Base-by-base conservation (phyloP, 2,329 filamentous ascomycete species). In the Hypoxylon sp. region DNA sequence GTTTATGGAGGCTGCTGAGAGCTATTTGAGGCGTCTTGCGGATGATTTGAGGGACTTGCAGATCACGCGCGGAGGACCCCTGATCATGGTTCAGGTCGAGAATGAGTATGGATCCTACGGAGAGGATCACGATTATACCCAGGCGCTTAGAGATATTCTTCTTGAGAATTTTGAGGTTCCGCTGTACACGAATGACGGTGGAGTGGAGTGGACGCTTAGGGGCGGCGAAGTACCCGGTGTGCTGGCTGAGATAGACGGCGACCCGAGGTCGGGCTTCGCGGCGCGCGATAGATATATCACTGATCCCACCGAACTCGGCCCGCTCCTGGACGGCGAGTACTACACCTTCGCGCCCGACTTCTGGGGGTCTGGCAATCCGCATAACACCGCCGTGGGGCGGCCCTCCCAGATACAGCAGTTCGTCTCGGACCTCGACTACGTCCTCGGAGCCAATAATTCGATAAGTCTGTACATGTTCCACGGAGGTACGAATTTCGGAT, bases 401-500 rank as follows among this genome's bases (percentile, higher is more conserved):
- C 60, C 74, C 4, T 58, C 68, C 5, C 65, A 69, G n/a, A 65
- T 79, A 1, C 62, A 70, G 46, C 65, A 71, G 38, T 74, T 78
- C 34, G 72, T 78, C 23, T 60, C 63, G 36, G 81, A 82, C 59
- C 64, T 83, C 1, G 77, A 77, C 32, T 81, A 74, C 72, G 78
- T 81, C 34, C 72, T 84, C 11, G 71, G 73, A 1, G 78, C 77
- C 25, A 79, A 80, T 46, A 76, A 78, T 50, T 83, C 82, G 0
- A 82, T 86, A 65, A 84, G 80, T 72, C 71, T 86, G 59, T 86
- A 85, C 72, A 85, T 86, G 83, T 82, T 86, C 65, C 84, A 86
- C 66, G 84, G 84, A 3, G 84, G 84, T 0, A 86, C 83, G 1
- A 86, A 85, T 62, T 86, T 82, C 65, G 84, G 79, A 0, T 83